These are phyloP conservation scores for Fomitopsis betulina DNA, from an alignment of 1,284 basidiomycete species.

Conservation along the genomic window DNA sequence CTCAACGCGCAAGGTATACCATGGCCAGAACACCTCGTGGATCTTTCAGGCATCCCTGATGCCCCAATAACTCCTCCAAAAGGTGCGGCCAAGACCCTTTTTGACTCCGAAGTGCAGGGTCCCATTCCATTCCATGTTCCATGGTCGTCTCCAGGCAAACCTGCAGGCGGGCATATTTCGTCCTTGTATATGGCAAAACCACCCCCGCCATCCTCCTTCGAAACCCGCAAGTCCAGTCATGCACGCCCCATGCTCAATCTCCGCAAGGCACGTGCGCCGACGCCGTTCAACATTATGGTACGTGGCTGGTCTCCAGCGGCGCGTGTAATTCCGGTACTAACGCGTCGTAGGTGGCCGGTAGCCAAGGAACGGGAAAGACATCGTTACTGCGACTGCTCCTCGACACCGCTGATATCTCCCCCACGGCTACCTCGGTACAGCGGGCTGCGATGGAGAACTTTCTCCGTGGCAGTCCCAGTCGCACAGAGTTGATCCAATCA, in stretches of 20 bases:
- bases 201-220: constrained; percentile 56
- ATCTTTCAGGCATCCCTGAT: constrained; percentile 56
- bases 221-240: constrained; percentile 36
- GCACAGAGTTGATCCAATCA: constrained; percentile 57
- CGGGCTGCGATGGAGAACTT: constrained; percentile 56
- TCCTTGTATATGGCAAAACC: constrained; percentile 57
- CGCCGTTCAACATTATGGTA: constrained; percentile 83
- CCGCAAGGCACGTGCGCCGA: constrained; percentile 57
- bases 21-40: constrained; percentile 77
- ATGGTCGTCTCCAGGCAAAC: constrained; percentile 46
- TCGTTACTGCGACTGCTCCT: constrained; percentile 64
- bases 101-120: constrained; percentile 41
- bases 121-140: constrained; percentile 78
- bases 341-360: constrained; percentile 60
- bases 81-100: constrained; percentile 65
- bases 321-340: neutral
- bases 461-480: constrained; percentile 49
- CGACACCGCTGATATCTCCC: constrained; percentile 74
- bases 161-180: constrained; percentile 48
- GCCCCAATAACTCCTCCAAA: constrained; percentile 35
- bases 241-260: constrained; percentile 38
- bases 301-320: constrained; percentile 17
- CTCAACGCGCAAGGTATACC: constrained; percentile 67
- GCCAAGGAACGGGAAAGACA: constrained; percentile 76
- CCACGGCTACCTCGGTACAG: constrained; percentile 65